Percentiles rank a stretch among this genome's conserved stretches.
Evolutionary conservation across 2,329 filamentous ascomycete genomes (phyloP).

Genomic region (Scorias spongiosa): DNA sequence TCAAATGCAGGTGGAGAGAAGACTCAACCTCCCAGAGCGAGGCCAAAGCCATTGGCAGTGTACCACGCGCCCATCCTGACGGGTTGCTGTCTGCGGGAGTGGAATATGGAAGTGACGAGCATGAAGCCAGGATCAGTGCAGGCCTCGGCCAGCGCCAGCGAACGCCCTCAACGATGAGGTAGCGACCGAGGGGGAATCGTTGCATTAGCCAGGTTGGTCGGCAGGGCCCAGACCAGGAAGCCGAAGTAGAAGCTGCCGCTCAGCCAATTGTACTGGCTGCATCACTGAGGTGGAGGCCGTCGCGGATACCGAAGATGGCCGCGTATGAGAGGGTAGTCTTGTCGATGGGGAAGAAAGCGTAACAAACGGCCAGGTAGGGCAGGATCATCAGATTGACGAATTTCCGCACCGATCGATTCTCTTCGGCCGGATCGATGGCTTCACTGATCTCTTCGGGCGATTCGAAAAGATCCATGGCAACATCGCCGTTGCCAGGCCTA

Average conservation of each 20-base stretch:
- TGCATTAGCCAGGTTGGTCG: conserved; percentile 40
- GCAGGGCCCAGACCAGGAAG: conserved; percentile 39
- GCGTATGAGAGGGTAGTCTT: conserved; percentile 47
- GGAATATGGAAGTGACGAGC: conserved; percentile 52
- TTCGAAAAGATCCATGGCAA: conserved; percentile 36
- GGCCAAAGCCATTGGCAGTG: conserved; percentile 42
- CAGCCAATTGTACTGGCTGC: conserved; percentile 43
- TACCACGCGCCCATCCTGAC: conserved; percentile 46
- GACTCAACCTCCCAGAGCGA: conserved; percentile 37
- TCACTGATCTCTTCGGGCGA: conserved; percentile 27
- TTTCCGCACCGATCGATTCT: conserved; percentile 35
- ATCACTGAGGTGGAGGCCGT: conserved; percentile 43
- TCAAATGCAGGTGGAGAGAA: background rate
- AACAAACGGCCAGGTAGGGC: conserved; percentile 28
- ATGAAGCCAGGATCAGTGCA: conserved; percentile 46
- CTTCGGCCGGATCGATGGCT: conserved; percentile 32
- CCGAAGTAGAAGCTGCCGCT: conserved; percentile 42
- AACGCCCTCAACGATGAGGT: conserved; percentile 41
- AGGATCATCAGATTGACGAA: conserved; percentile 44
- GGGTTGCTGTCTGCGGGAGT: conserved; percentile 47
- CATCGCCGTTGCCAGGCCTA: conserved; percentile 25
- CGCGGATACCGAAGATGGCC: conserved; percentile 47
- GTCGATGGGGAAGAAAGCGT: conserved; percentile 24
- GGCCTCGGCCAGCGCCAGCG: conserved; percentile 41
- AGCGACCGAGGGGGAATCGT: conserved; percentile 33